phyloP scores from a whole-genome alignment of 768 basidiomycete genomes.

The Pulveroboletus ravenelii region DNA sequence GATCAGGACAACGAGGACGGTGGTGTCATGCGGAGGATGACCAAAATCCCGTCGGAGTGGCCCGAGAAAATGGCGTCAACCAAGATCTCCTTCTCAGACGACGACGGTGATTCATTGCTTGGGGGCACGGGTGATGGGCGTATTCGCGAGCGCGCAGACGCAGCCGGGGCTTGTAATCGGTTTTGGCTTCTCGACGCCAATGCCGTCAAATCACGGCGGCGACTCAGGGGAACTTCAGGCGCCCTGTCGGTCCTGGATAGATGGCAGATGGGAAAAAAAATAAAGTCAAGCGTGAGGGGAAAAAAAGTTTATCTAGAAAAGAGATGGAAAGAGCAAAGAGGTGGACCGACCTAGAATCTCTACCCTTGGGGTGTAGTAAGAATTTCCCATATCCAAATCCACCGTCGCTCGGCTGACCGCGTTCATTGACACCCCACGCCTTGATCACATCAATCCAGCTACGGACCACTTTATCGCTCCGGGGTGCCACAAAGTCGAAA shows the following conservation, averaged over 20 bases:
- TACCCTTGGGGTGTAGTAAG: conserved; percentile 47
- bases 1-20: neutral
- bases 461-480: conserved; percentile 62
- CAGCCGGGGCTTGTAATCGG: conserved; percentile 2
- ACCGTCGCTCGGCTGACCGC: conserved; percentile 77
- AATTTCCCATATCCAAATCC: conserved; percentile 83
- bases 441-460: conserved; percentile 77
- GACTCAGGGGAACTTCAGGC: conserved; percentile 27
- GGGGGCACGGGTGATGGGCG: conserved; percentile 1
- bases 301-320: neutral
- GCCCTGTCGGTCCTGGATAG: conserved; percentile 22
- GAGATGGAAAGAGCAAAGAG: neutral
- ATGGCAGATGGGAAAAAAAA: conserved; percentile 1
- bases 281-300: neutral
- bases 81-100: conserved; percentile 35
- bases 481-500: conserved; percentile 66
- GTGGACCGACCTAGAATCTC: conserved; percentile 49
- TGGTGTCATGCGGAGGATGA: conserved; percentile 59
- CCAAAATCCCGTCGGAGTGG: conserved; percentile 80
- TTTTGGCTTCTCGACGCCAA: conserved; percentile 10
- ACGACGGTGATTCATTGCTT: neutral
- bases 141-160: conserved; percentile 9
- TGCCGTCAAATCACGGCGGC: conserved; percentile 28
- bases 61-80: conserved; percentile 84
- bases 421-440: conserved; percentile 80